Percentiles rank a stretch among this genome's conserved stretches.
These are phyloP conservation scores for Bryopsis sp. DNA, from an alignment of 139 green algal species.

Conservation along the genomic window DNA sequence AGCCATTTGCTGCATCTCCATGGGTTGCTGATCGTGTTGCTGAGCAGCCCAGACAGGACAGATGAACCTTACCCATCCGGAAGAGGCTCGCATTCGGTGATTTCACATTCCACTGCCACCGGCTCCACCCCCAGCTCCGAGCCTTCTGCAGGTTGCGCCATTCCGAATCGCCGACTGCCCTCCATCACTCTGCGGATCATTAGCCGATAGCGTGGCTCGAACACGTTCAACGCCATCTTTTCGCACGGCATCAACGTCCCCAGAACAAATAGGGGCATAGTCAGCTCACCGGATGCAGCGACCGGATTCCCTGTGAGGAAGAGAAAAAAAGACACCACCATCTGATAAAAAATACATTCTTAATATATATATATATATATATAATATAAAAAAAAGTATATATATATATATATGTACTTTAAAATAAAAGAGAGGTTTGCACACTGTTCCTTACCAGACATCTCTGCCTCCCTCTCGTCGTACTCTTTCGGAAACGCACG, in stretches of 20 bases:
- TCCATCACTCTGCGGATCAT: slow-evolving; percentile 78
- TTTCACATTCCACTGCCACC: slow-evolving; percentile 57
- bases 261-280: slow-evolving; percentile 91
- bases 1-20: no score
- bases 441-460: slow-evolving; percentile 4
- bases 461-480: slow-evolving; percentile 36
- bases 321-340: no score
- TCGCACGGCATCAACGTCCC: slow-evolving; percentile 70
- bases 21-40: no score
- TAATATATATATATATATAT: no score
- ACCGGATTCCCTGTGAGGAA: no score
- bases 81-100: slow-evolving; percentile 62
- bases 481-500: slow-evolving; percentile 63
- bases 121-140: slow-evolving; percentile 23
- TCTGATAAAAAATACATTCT: no score
- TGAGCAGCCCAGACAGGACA: no score
- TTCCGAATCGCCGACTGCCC: slow-evolving; percentile 58
- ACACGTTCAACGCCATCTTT: slow-evolving; percentile 87
- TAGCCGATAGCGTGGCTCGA: slow-evolving; percentile 87
- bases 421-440: not conserved
- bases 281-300: no score
- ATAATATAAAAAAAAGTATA: no score
- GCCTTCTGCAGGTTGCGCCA: slow-evolving; percentile 35
- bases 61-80: slow-evolving; percentile 67
- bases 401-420: no score